Conservation (phyloP, 495 filamentous ascomycete species). For the Lophiotrema nucula region DNA sequence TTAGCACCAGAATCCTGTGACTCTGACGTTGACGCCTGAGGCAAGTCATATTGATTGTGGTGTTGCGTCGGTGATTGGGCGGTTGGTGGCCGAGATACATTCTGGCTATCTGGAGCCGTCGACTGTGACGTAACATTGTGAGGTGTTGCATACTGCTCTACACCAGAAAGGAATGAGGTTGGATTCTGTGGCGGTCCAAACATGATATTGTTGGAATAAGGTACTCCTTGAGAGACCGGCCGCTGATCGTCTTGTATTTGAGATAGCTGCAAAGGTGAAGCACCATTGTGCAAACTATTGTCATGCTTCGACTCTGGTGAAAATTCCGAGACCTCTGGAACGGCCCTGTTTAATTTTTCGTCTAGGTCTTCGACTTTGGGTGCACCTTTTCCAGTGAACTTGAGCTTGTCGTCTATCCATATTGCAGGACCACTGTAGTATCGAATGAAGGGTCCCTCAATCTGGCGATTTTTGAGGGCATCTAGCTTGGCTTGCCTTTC, state of each 20-base stretch:
- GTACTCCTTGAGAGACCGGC: background rate
- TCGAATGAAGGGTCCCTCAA: constrained; percentile 86
- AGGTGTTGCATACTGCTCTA: constrained; percentile 36
- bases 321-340: background rate
- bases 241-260: background rate
- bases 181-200: constrained; percentile 20
- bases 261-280: background rate
- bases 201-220: constrained; percentile 20
- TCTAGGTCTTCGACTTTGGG: constrained; percentile 65
- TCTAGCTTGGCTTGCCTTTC: constrained; percentile 77
- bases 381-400: constrained; percentile 52
- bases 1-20: background rate
- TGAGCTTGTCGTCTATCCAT: constrained; percentile 72
- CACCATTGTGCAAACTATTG: background rate
- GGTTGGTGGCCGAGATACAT: background rate
- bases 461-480: constrained; percentile 76
- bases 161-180: constrained; percentile 37
- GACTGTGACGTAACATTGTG: background rate
- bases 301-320: background rate
- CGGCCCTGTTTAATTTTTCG: constrained; percentile 49
- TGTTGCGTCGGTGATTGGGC: background rate
- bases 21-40: background rate
- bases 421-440: constrained; percentile 89
- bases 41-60: background rate
- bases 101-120: background rate